A percentile compares a stretch with the other conserved stretches of the same genome.
These are phyloP conservation scores for Draba incana DNA, from an alignment of 345 rosid genomes.

Conservation along the genomic window DNA sequence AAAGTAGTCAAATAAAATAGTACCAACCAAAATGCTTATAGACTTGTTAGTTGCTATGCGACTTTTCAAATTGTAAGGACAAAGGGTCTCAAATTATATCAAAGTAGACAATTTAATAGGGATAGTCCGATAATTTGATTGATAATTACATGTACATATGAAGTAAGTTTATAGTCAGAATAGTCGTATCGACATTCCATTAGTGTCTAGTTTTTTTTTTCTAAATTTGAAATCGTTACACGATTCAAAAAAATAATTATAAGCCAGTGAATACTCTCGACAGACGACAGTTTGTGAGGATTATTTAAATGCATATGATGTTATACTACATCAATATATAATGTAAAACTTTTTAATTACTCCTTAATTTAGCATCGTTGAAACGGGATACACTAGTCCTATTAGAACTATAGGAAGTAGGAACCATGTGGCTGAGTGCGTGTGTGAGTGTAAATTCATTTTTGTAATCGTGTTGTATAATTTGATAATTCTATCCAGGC, in stretches of 20 bases:
- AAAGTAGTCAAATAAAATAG: not conserved
- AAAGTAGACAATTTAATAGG: not conserved
- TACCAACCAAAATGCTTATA: not conserved
- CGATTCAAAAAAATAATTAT: not conserved
- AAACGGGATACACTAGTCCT: not conserved
- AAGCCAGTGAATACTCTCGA: not conserved
- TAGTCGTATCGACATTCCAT: not conserved
- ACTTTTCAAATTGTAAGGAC: not conserved
- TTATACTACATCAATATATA: not conserved
- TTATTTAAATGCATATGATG: not conserved
- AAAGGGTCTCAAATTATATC: not conserved
- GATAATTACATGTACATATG: not conserved
- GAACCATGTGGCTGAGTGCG: constrained; percentile 2
- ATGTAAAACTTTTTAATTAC: not conserved
- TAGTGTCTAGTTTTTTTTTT: not conserved
- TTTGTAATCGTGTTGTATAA: not conserved
- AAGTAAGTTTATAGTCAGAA: not conserved
- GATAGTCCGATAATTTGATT: not conserved
- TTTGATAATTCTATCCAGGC: not conserved
- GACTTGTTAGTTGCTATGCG: not conserved
- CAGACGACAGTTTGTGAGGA: not conserved
- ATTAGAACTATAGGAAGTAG: not conserved
- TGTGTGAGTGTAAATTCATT: not conserved
- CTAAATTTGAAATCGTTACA: not conserved
- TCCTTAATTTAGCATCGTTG: not conserved